Conservation (phyloP, 2,329 filamentous ascomycete species). For the Cytospora chrysosperma region DNA sequence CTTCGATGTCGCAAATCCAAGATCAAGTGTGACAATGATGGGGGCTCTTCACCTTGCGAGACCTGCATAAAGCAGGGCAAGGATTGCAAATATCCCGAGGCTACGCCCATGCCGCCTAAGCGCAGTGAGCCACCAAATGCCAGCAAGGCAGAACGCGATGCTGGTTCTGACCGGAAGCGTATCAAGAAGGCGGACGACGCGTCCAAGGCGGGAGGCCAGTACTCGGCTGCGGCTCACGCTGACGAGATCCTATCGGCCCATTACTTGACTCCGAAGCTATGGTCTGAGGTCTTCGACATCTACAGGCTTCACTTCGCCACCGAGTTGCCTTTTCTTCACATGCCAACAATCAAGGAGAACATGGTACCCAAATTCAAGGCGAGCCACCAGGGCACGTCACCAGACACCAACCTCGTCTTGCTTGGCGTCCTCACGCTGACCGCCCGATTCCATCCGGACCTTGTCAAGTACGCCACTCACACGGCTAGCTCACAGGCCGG, state of each 20-base stretch:
- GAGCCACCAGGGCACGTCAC: conserved; percentile 37
- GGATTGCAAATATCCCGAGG: conserved; percentile 69
- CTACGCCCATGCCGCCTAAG: conserved; percentile 38
- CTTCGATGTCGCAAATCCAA: conserved; percentile 74
- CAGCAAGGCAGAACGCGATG: conserved; percentile 42
- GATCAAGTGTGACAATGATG: conserved; percentile 82
- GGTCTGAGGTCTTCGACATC: conserved; percentile 68
- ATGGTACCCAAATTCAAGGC: conserved; percentile 43
- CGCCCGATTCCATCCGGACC: conserved; percentile 62
- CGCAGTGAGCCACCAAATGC: conserved; percentile 35
- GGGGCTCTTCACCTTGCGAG: conserved; percentile 69
- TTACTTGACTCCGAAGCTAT: conserved; percentile 63
- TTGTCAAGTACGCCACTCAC: conserved; percentile 55
- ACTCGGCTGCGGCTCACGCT: conserved; percentile 38
- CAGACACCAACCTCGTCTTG: conserved; percentile 57
- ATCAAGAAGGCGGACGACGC: conserved; percentile 45
- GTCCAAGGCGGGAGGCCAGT: conserved; percentile 39
- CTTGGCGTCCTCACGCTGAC: conserved; percentile 68
- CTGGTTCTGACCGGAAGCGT: conserved; percentile 50
- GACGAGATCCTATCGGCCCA: conserved; percentile 62
- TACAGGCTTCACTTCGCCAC: conserved; percentile 71
- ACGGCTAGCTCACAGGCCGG: conserved; percentile 36
- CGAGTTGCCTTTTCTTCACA: conserved; percentile 70
- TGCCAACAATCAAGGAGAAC: conserved; percentile 59
- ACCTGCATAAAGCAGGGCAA: conserved; percentile 70